phyloP scores from a whole-genome alignment of 805 yeast genomes.

The Candida manassasensis region DNA sequence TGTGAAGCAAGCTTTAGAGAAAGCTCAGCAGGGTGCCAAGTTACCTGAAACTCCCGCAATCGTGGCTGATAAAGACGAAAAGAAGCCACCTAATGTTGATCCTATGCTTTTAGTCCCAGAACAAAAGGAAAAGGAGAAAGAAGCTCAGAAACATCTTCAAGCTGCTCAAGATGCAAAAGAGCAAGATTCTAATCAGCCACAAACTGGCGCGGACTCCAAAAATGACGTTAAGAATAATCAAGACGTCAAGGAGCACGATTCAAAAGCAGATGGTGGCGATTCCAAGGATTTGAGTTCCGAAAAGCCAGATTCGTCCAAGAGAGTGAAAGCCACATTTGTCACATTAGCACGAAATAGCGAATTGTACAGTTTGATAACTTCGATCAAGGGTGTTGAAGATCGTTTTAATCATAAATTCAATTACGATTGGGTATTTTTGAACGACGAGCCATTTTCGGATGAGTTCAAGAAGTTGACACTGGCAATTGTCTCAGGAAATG shows the following conservation, averaged over 20 bases:
- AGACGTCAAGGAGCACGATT: neutral
- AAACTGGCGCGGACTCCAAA: too few species aligned
- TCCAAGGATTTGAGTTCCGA: neutral
- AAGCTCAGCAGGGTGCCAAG: neutral
- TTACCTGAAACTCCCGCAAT: neutral
- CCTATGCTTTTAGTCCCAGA: neutral
- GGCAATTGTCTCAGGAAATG: conserved; percentile 68
- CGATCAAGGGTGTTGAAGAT: conserved; percentile 80
- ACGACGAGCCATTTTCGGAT: conserved; percentile 79
- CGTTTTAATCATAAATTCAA: conserved; percentile 76
- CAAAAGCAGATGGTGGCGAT: neutral
- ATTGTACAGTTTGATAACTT: conserved; percentile 52
- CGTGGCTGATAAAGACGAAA: neutral
- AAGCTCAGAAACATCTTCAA: too few species aligned
- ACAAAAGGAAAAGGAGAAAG: neutral
- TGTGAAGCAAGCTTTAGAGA: neutral
- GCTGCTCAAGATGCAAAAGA: neutral
- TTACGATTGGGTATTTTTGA: conserved; percentile 94
- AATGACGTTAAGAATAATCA: neutral
- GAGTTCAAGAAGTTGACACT: conserved; percentile 70
- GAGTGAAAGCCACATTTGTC: conserved; percentile 71
- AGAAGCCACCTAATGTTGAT: neutral
- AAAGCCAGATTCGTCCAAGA: conserved; percentile 16
- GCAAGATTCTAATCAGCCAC: too few species aligned
- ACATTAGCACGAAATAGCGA: conserved; percentile 77